Conservation (phyloP, 2,329 filamentous ascomycete species). For the Xylariaceae sp. region DNA sequence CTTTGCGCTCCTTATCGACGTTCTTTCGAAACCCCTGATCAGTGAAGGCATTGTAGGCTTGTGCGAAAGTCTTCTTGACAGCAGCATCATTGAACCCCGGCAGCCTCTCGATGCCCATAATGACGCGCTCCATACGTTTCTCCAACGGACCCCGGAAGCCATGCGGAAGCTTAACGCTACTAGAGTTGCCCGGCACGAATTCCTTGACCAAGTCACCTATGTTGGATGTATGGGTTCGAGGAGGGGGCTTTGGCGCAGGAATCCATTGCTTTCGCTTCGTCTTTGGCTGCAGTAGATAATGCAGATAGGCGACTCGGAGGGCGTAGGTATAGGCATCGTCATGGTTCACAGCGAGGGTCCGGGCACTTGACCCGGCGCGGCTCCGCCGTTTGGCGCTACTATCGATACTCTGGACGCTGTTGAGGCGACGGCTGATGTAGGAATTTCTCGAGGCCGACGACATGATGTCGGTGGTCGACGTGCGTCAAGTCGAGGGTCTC, state of each 20-base stretch:
- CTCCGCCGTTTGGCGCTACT: slow-evolving; percentile 34
- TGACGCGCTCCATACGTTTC: slow-evolving; percentile 74
- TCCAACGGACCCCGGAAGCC: slow-evolving; percentile 49
- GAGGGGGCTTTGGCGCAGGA: slow-evolving; percentile 56
- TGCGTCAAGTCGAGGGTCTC: neutral
- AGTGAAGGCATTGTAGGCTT: slow-evolving; percentile 90
- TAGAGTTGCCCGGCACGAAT: slow-evolving; percentile 55
- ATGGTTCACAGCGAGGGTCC: slow-evolving; percentile 48
- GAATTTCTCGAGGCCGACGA: slow-evolving; percentile 15
- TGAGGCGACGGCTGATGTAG: slow-evolving; percentile 40
- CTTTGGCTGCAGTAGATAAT: slow-evolving; percentile 89
- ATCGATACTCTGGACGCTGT: slow-evolving; percentile 46
- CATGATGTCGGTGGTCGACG: slow-evolving; percentile 8
- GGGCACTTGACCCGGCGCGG: slow-evolving; percentile 42
- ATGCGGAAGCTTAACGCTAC: slow-evolving; percentile 52
- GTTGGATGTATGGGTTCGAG: slow-evolving; percentile 62
- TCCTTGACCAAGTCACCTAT: slow-evolving; percentile 87
- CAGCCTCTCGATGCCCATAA: slow-evolving; percentile 76
- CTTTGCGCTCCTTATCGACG: slow-evolving; percentile 88
- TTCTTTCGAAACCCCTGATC: slow-evolving; percentile 82
- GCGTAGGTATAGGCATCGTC: slow-evolving; percentile 91
- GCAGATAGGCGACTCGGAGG: slow-evolving; percentile 83
- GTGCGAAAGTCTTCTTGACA: slow-evolving; percentile 90
- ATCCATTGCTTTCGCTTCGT: slow-evolving; percentile 87
- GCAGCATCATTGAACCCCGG: slow-evolving; percentile 87